Base-by-base conservation (phyloP, 495 filamentous ascomycete species). In the Annulohypoxylon stygium region DNA sequence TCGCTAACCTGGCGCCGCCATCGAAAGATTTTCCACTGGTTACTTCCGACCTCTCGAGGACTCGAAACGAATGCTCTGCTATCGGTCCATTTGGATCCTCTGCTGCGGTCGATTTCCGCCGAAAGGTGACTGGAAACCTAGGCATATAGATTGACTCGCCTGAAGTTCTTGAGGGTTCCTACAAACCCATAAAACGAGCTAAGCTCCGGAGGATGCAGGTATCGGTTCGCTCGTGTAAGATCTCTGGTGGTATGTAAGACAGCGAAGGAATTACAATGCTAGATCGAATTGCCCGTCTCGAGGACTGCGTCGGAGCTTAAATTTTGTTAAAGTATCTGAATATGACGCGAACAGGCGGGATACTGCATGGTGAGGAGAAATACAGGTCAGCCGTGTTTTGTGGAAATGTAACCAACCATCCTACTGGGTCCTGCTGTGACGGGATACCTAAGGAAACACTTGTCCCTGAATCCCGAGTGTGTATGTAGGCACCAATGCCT, bases 41-140 rank as follows among this genome's bases (percentile, higher is more conserved):
- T 47, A 80, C 75, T 60, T 85, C 80, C 39, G 81, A 68, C 51
- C 84, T 80, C 48, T 86, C 84, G 25, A 86, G 76, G 8, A 86
- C 84, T 48, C 84, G 82, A 67, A 86, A 86, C 2, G 84, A 85
- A 58, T 82, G 76, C 23, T 81, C 80, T 60, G 80, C 75, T 79
- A 78, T 69, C 74, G 78, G 75, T 57, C 75, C 81, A 84, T 85
- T 82, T 61, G 85, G 82, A 59, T 82, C 66, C 64, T 82, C 84
- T 59, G 84, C 84, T 50, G 83, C 83, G 82, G 82, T 81, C 64
- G 83, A 85, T 81, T 82, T 84, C 80, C 84, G 84, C 84, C 82
- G 80, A 64, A 86, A 86, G 47, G 79, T 74, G 75, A 83, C 83
- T 68, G 83, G 80, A 78, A 86, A 86, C 71, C 82, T 86, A 86